These are phyloP conservation scores for Lasiosphaeria ovina DNA, from an alignment of 495 filamentous ascomycete species.

Conservation along the genomic window DNA sequence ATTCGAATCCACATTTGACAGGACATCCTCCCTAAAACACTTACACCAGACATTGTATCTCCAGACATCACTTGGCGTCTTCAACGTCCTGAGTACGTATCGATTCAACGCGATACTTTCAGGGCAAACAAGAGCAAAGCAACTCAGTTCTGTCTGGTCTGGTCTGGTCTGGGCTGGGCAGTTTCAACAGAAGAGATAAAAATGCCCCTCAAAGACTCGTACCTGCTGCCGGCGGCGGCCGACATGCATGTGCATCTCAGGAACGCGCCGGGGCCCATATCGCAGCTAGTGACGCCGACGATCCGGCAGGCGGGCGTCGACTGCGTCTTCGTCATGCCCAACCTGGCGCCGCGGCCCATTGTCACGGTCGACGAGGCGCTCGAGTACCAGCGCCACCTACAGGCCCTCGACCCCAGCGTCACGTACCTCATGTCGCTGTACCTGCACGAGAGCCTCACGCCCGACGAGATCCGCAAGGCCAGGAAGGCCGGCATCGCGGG, in stretches of 20 bases:
- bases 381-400: conserved; percentile 67
- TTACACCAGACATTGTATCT: too few relatives aligned
- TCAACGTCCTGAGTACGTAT: too few relatives aligned
- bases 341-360: conserved; percentile 59
- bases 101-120: too few relatives aligned
- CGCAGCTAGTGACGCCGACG: conserved; percentile 75
- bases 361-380: conserved; percentile 72
- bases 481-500: conserved; percentile 62
- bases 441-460: conserved; percentile 67
- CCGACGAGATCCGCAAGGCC: conserved; percentile 73
- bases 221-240: conserved; percentile 68
- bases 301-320: conserved; percentile 69
- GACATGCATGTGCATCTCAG: conserved; percentile 65
- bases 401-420: conserved; percentile 67
- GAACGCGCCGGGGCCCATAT: conserved; percentile 66
- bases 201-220: conserved; percentile 44
- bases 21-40: too few relatives aligned
- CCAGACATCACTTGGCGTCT: too few relatives aligned
- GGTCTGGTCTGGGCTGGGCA: too few relatives aligned
- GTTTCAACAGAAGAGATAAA: background rate
- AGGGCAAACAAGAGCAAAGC: too few relatives aligned
- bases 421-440: conserved; percentile 89
- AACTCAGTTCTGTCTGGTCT: too few relatives aligned
- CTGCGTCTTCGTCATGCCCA: conserved; percentile 66
- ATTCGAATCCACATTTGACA: too few relatives aligned